Base-by-base conservation (phyloP, 73 alveolate genomes). In the Paramecium caudatum region DNA sequence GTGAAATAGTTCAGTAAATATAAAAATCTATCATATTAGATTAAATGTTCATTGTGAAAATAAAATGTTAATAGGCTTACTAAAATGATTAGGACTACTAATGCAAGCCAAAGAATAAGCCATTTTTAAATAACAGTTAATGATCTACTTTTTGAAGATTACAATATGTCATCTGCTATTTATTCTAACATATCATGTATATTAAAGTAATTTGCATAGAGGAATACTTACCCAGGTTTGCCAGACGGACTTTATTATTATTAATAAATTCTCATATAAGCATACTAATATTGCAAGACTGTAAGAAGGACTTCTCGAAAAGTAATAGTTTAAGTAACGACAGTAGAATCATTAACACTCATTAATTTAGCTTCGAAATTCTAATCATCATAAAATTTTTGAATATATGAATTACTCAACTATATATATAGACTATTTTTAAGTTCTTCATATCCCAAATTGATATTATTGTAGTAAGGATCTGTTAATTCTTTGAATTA, bases 361-460 rank as follows among this genome's bases (percentile, higher is more conserved):
- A 74, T 74, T 6, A 74, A 74, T 13, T 34, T 27, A 41, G 43
- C 55, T 10, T 37, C 43, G 25, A 39, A 21, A 39, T 74, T 19
- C 6, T 27, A 19, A 74, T 74, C 88, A 45, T 23, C 43, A 10
- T 27, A 74, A 15, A 74, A 74, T 6, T 21, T 6, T 25, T 74
- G 19, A 41, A 74, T 39, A 19, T 74, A 41, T 41, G 43, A 47
- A 21, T 74, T 45, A 27, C 25, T 19, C 43, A 74, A 74, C 10
- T 27, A 45, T 19, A 21, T 10, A 45, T 74, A 74, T 4, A 74
- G 33, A 43, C 47, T 74, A 41, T 45, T 27, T 74, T 43, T 41
- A 39, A 74, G 19, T 21, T 74, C 88, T 74, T 74, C 45, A 74
- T 74, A 74, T 41, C 88, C 88, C 0, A 74, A 43, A 74, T 45